A percentile compares a stretch with the other conserved stretches of the same genome.
Conservation (phyloP, 192 early-diverging fungal genomes). For the Coemansia sp. region DNA sequence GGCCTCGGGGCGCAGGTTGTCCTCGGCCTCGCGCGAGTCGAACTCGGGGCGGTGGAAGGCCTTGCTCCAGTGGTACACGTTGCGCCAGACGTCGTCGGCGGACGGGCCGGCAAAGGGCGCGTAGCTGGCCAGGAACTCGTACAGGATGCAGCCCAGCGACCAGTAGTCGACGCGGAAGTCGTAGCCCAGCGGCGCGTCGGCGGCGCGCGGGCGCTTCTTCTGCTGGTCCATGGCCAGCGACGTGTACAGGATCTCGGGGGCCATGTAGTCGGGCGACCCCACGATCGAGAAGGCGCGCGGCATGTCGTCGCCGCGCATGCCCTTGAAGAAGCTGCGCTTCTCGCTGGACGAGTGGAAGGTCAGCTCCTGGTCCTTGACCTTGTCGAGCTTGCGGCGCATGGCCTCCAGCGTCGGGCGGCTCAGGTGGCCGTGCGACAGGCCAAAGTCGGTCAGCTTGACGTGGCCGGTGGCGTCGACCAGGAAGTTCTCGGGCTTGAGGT, state of each 20-base stretch:
- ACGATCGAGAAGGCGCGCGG: conserved; percentile 75
- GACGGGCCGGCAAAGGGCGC: conserved; percentile 68
- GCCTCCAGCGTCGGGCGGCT: conserved; percentile 48
- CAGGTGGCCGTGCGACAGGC: conserved; percentile 77
- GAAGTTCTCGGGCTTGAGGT: conserved; percentile 89
- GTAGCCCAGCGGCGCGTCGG: conserved; percentile 63
- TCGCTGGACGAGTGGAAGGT: conserved; percentile 47
- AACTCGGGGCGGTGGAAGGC: conserved; percentile 78
- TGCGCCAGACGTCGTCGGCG: conserved; percentile 76
- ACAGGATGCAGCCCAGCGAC: conserved; percentile 72
- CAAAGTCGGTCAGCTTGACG: conserved; percentile 87
- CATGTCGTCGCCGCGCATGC: conserved; percentile 55
- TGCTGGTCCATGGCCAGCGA: conserved; percentile 47
- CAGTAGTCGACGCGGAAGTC: conserved; percentile 71
- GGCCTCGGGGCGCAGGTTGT: conserved; percentile 69
- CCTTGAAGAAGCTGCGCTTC: conserved; percentile 45
- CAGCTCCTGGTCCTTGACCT: conserved; percentile 53
- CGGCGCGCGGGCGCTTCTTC: conserved; percentile 56
- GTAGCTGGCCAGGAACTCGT: conserved; percentile 70
- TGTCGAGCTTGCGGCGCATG: conserved; percentile 48
- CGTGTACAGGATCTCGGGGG: conserved; percentile 74
- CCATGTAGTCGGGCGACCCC: conserved; percentile 93
- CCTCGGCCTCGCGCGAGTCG: conserved; percentile 69
- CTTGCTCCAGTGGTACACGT: conserved; percentile 76
- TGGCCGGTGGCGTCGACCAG: conserved; percentile 70